Conservation (phyloP, 176 grass and related monocot genomes). For the Alloteropsis semialata region DNA sequence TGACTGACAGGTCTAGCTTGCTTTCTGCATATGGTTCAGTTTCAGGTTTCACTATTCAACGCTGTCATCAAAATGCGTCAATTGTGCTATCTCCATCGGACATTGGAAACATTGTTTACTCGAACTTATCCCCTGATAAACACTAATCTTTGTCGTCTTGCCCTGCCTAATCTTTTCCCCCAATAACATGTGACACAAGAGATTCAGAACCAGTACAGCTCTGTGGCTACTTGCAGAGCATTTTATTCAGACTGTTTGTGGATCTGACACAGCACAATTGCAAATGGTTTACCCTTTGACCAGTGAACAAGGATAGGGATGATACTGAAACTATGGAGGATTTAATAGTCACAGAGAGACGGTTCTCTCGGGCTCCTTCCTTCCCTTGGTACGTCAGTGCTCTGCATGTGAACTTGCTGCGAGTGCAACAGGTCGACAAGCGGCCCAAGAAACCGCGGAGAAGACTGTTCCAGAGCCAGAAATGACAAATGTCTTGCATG, state of each 20-base stretch:
- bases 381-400: background rate
- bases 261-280: constrained; percentile 4
- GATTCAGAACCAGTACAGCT: background rate
- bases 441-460: constrained; percentile 26
- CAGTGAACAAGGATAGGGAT: constrained; percentile 20
- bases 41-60: background rate
- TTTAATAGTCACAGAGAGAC: constrained; percentile 19
- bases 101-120: background rate
- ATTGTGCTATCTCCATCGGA: background rate
- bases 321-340: background rate
- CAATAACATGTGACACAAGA: constrained; percentile 5
- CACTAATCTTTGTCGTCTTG: background rate
- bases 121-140: constrained; percentile 25
- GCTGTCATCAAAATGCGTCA: background rate
- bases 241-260: background rate
- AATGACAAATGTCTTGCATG: background rate
- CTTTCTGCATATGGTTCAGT: constrained; percentile 1
- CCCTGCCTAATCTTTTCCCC: background rate
- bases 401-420: background rate
- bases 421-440: background rate
- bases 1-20: background rate
- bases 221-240: background rate
- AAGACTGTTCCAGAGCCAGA: background rate
- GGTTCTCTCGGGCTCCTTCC: background rate
- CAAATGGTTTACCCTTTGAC: constrained; percentile 21